Conservation (phyloP, 805 yeast species). For the Yamadazyma insecticola region DNA sequence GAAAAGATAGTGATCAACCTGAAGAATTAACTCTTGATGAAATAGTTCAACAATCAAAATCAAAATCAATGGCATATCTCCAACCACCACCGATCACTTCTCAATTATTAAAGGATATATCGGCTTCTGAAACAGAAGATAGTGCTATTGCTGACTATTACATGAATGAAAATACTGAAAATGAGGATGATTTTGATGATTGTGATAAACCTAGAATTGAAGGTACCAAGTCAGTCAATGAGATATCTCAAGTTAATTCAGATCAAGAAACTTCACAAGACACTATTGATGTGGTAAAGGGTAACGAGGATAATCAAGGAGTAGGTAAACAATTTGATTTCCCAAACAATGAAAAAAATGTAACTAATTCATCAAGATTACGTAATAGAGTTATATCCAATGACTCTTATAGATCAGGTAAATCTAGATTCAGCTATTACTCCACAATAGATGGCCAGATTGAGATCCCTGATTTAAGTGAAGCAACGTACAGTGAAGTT, state of each 20-base stretch:
- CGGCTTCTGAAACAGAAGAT: not conserved
- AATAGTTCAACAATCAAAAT: too few relatives aligned
- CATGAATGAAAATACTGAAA: conserved; percentile 14
- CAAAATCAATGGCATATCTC: too few relatives aligned
- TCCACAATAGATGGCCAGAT: conserved; percentile 28
- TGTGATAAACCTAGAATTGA: conserved; percentile 2
- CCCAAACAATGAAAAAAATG: conserved; percentile 29
- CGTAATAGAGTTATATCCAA: conserved; percentile 10
- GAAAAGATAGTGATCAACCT: not conserved
- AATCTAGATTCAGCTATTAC: conserved; percentile 13
- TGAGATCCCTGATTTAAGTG: conserved; percentile 37
- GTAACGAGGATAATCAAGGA: conserved; percentile 31
- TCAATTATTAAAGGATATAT: not conserved
- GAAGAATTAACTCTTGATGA: not conserved
- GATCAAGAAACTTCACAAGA: too few relatives aligned
- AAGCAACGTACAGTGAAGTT: conserved; percentile 13
- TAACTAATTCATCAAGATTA: conserved; percentile 26
- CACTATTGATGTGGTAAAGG: too few relatives aligned
- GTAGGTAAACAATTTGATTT: conserved; percentile 33
- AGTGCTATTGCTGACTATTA: conserved; percentile 13
- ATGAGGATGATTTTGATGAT: conserved; percentile 3
- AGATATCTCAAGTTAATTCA: not conserved
- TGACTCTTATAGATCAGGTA: conserved; percentile 12
- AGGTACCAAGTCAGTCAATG: not conserved
- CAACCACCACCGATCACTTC: too few relatives aligned